Percentiles rank a stretch among this genome's conserved stretches.
Conservation (phyloP, 2,329 filamentous ascomycete species). For the Aspergillus fructus region DNA sequence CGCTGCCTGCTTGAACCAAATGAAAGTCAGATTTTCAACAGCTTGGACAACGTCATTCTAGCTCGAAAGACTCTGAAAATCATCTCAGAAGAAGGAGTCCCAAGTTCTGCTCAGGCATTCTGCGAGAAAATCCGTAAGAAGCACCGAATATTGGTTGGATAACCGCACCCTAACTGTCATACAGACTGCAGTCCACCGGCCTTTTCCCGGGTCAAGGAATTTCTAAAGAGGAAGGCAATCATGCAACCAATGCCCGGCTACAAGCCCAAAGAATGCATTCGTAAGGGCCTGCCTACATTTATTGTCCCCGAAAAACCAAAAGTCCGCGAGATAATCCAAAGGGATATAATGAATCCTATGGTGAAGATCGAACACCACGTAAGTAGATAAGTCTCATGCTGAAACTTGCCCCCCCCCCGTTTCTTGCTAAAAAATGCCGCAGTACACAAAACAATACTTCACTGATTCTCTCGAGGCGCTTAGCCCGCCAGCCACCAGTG, state of each 20-base stretch:
- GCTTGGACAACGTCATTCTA: constrained; percentile 29
- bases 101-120: constrained; percentile 24
- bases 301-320: constrained; percentile 21
- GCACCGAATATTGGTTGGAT: background rate
- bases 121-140: constrained; percentile 33
- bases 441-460: constrained; percentile 13
- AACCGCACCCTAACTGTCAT: constrained; percentile 13
- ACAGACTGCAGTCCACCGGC: constrained; percentile 33
- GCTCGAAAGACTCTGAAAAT: constrained; percentile 29
- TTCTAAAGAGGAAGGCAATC: constrained; percentile 27
- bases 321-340: constrained; percentile 20
- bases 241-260: constrained; percentile 30
- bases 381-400: constrained; percentile 21
- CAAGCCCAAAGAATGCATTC: constrained; percentile 30
- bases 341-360: constrained; percentile 33
- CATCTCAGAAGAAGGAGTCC: constrained; percentile 31
- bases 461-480: constrained; percentile 1
- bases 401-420: background rate
- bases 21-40: constrained; percentile 25
- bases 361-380: constrained; percentile 35
- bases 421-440: constrained; percentile 7
- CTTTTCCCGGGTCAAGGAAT: constrained; percentile 28
- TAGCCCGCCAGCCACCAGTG: constrained; percentile 2
- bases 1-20: constrained; percentile 40
- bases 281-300: constrained; percentile 31